Conservation (phyloP, 1,284 basidiomycete genomes). For the Trichosporon coremiiforme region DNA sequence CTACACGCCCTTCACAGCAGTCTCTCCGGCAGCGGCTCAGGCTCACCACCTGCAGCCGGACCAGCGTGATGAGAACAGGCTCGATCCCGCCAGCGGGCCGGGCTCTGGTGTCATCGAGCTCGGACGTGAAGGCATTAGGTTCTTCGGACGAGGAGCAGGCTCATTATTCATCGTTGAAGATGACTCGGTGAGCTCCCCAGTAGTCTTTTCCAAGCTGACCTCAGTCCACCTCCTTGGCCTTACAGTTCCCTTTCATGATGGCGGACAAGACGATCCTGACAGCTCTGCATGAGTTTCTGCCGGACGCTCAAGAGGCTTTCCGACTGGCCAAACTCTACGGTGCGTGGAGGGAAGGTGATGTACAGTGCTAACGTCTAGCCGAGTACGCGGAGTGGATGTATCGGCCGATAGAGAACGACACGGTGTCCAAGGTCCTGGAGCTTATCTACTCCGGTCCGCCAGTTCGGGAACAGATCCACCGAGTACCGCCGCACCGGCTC, state of each 20-base stretch:
- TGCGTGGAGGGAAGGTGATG: slow-evolving; percentile 1
- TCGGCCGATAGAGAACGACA: slow-evolving; percentile 26
- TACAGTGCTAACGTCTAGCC: slow-evolving; percentile 12
- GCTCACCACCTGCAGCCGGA: slow-evolving; percentile 15
- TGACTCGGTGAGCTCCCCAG: slow-evolving; percentile 13
- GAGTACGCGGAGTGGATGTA: slow-evolving; percentile 39
- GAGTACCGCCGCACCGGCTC: slow-evolving; percentile 31
- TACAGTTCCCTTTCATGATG: slow-evolving; percentile 31
- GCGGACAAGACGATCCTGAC: slow-evolving; percentile 22
- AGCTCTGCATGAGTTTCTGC: slow-evolving; percentile 29
- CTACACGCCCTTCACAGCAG: slow-evolving; percentile 29
- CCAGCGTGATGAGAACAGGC: slow-evolving; percentile 28
- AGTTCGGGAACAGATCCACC: slow-evolving; percentile 29
- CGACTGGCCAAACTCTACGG: slow-evolving; percentile 27
- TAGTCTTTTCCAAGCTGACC: neutral
- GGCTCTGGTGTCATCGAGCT: slow-evolving; percentile 27
- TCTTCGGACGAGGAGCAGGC: slow-evolving; percentile 35
- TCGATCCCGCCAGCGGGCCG: slow-evolving; percentile 28
- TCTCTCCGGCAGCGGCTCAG: slow-evolving; percentile 24
- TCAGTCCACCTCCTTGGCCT: slow-evolving; percentile 23
- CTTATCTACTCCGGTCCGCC: slow-evolving; percentile 27
- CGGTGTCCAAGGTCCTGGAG: slow-evolving; percentile 24
- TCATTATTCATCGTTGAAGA: slow-evolving; percentile 34
- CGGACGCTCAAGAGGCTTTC: slow-evolving; percentile 25
- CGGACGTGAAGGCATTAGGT: slow-evolving; percentile 29